Evolutionary conservation across 371 early-diverging fungal genomes (phyloP), one percentile per base, ranked within the genome.

Genomic region (Smittium culicis): DNA sequence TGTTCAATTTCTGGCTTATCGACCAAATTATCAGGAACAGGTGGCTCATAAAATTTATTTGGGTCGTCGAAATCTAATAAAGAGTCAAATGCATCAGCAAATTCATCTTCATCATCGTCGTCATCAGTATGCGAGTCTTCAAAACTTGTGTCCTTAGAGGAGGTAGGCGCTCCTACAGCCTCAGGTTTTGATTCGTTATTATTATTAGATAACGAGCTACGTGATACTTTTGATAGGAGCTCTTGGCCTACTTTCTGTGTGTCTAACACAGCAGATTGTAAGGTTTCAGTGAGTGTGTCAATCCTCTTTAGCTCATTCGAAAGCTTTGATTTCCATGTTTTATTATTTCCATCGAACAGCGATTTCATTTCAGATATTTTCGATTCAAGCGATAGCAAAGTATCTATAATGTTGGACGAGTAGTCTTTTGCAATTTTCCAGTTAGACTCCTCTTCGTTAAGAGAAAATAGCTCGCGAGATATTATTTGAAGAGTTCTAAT

Each of bases 11-110:
- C n/a, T 29, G 61, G 34, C 24, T 24, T 57, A 29, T 1, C 24
- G 3, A 16, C 28, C 11, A 61, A 65, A 20, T 57, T 35, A 2
- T n/a, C 27, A 30, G 61, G 8, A 8, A 66, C 59, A n/a, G 25
- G 20, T 60, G 35, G 25, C 66, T 34, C 58, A 74, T 74, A 20
- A 71, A 63, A 27, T 62, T 74, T 8, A 74, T 63, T n/a, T n/a
- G n/a, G n/a, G n/a, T n/a, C n/a, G n/a, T 67, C 75, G 0, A 74
- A 66, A 27, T 75, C 75, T 70, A 74, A 75, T 70, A 75, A 75
- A 68, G 72, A 79, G 29, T 79, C 79, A 0, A 74, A 67, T 1
- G 86, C 85, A 70, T 89, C 88, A 16, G 80, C 85, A 73, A 88
- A 89, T 60, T 85, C 84, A 35, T 81, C 82, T 8, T 81, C 82